Evolutionary conservation across 441 rosid genomes (phyloP), one percentile per base, ranked within the genome.

Genomic region (Euphorbia corollata): DNA sequence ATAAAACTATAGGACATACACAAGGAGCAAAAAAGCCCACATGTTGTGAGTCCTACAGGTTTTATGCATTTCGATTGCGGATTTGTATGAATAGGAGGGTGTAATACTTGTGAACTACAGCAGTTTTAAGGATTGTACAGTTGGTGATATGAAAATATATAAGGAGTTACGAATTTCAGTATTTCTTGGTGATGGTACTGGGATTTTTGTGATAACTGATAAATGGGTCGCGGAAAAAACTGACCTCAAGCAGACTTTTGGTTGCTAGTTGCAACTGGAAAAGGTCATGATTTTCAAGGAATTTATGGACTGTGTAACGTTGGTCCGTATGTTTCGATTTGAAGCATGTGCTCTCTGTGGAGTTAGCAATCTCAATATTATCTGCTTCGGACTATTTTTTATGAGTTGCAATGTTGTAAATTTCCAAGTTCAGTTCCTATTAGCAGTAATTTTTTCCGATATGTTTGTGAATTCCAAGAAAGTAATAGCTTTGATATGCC

Each of bases 211-310:
- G 41, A 24, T 67, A 55, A 24, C 19, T 8, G 24, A 10, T 39
- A 18, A 56, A 30, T 23, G 48, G 45, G 27, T 34, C 51, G 47
- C n/a, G 68, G 48, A 9, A 60, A 60, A 60, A 38, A 22, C 30
- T 12, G 51, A 39, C 24, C 32, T 61, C 64, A 15, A 34, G 23
- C 47, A 7, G 36, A 36, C 15, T 65, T 15, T 43, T 43, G 48
- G 13, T 43, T 11, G 8, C 48, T 43, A 32, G 15, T 11, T 9
- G 48, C n/a, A n/a, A n/a, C n/a, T n/a, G n/a, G 15, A 43, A 43
- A 43, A 43, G 48, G 16, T 43, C 48, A 10, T 43, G 15, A 32
- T 13, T 16, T 18, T 20, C 13, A 3, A 36, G 36, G 57, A 65
- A 53, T 54, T 8, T 20, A 32, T 39, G 60, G 57, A 22, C 8